Base-by-base conservation (phyloP, 73 alveolate species). In the Paramecium bursaria region DNA sequence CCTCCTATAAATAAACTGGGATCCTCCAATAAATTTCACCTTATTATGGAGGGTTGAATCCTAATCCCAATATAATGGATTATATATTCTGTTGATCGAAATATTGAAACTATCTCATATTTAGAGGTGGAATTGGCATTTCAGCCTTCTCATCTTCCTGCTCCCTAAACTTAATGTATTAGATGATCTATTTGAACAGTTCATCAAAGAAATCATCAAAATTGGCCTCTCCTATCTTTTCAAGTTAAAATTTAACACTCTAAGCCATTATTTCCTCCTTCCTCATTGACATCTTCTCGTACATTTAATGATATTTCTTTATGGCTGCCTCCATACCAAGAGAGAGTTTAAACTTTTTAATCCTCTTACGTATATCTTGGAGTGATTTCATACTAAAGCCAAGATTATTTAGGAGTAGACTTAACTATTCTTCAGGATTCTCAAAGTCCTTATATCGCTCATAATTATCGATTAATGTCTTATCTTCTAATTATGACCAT, bases 401-500 rank as follows among this genome's bases (percentile, higher is more conserved):
- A 1, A 48, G 13, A 3, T 86, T 85, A 22, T 61, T 73, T 13
- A 93, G 73, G 3, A 91, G 76, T n/a, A 57, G 26, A 23, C 93
- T 77, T 13, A 93, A 54, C 29, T 73, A 57, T 42, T 91, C 95
- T 47, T 26, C 87, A 7, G 85, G 86, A 26, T 44, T 27, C 5
- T 73, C 90, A 13, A 88, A 60, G 19, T 75, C 92, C 46, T 90
- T 85, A 67, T 87, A 93, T 27, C 85, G 52, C 26, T 88, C 93
- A 75, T 80, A 93, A 53, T 93, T 91, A 22, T 88, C 90, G 15
- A 89, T 87, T 17, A 93, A 52, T 3, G 86, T 73, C 31, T 79
- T 85, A 73, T 93, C 98, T 47, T 88, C 92, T 33, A 88, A 89
- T 53, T 73, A 86, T 1, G 94, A 75, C 98, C 98, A 93, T 6